These are phyloP conservation scores for Albifimbria verrucaria DNA, from an alignment of 2,329 filamentous ascomycete genomes.

Conservation along the genomic window DNA sequence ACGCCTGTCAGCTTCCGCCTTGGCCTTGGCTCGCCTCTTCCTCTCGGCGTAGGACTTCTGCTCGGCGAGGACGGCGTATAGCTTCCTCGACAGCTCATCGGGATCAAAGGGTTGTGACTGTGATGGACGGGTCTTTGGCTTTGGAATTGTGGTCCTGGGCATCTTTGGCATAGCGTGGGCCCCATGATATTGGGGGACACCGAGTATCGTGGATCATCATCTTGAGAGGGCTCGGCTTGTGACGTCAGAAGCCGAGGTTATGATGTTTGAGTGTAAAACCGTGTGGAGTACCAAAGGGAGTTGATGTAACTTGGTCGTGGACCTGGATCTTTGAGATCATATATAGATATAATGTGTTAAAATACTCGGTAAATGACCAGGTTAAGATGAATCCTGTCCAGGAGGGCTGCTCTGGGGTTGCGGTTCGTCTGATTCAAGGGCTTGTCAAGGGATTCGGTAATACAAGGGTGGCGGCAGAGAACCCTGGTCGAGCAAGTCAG, in stretches of 20 bases:
- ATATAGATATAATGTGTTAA: no score
- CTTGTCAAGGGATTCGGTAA: no score
- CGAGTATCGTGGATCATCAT: constrained; percentile 10
- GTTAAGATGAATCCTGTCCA: no score
- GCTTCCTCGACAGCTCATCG: constrained; percentile 50
- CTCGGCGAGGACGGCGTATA: constrained; percentile 48
- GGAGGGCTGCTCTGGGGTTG: no score
- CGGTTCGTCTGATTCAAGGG: no score
- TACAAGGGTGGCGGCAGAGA: no score
- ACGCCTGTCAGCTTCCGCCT: constrained; percentile 10
- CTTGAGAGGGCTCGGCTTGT: background rate
- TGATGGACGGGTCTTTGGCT: constrained; percentile 8
- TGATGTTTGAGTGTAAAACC: no score
- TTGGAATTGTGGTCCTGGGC: background rate
- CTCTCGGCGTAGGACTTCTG: constrained; percentile 40
- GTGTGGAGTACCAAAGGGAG: no score
- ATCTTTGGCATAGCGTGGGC: background rate
- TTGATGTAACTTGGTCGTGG: no score
- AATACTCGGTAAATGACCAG: no score
- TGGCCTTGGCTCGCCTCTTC: constrained; percentile 24
- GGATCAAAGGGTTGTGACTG: constrained; percentile 43
- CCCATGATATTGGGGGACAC: background rate
- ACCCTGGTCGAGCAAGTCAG: no score
- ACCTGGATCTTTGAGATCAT: no score
- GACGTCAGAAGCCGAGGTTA: background rate